Percentiles rank a stretch among this genome's conserved stretches.
Evolutionary conservation across 331 rosid species (phyloP).

Genomic region (Phaseolus coccineus): DNA sequence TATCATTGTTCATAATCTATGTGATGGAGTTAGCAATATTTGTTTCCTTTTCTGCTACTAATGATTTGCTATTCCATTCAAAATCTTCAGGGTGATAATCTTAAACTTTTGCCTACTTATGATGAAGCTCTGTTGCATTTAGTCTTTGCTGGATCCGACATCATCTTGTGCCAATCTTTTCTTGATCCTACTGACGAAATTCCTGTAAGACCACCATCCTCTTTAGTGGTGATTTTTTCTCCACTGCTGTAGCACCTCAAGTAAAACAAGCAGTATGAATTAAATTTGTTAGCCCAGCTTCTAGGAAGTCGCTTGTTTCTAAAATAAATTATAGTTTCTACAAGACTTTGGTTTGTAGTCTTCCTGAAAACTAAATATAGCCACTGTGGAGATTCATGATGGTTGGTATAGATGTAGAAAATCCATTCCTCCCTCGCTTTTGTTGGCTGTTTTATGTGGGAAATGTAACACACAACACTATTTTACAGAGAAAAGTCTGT

Average conservation of each 20-base stretch:
- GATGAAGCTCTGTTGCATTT: slow-evolving; percentile 70
- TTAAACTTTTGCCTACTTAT: slow-evolving; percentile 50
- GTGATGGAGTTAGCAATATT: background rate
- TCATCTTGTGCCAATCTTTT: slow-evolving; percentile 77
- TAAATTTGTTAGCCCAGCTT: background rate
- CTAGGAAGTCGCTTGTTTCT: slow-evolving; percentile 16
- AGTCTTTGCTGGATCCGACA: slow-evolving; percentile 81
- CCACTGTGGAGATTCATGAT: slow-evolving; percentile 1
- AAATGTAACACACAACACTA: background rate
- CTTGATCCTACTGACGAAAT: slow-evolving; percentile 68
- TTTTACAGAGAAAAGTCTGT: background rate
- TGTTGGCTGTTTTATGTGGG: background rate
- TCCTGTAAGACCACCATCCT: slow-evolving; percentile 62
- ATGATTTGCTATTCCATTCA: slow-evolving; percentile 39
- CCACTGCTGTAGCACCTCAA: slow-evolving; percentile 6
- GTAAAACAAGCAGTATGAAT: background rate
- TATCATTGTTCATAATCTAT: too few relatives aligned
- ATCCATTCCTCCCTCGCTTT: background rate
- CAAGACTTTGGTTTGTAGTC: slow-evolving; percentile 9
- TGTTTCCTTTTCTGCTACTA: slow-evolving; percentile 6
- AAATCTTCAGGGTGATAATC: slow-evolving; percentile 62
- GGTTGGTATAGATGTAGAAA: background rate
- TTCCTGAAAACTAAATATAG: background rate
- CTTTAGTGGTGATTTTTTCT: slow-evolving; percentile 7
- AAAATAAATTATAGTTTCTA: slow-evolving; percentile 14